Evolutionary conservation across 2,329 filamentous ascomycete genomes (phyloP), one percentile per base, ranked within the genome.

Genomic region (Calonectria naviculata): DNA sequence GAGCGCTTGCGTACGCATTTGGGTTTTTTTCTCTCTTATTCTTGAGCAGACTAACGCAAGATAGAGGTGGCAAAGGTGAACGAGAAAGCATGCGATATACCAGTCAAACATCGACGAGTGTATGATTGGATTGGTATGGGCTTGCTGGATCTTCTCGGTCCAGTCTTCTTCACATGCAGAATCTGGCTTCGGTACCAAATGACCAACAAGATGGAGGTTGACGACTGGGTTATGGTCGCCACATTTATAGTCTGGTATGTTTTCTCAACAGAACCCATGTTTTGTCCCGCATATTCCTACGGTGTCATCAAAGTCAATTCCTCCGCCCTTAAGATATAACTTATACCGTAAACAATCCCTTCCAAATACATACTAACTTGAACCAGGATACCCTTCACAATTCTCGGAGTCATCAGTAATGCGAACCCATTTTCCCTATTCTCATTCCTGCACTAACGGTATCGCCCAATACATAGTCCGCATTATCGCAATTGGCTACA

Each of bases 381-480:
- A 36, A 38, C 3, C 21, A 58, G 52, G 52, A 10, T 58, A 13
- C 52, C 52, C 2, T 58, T 58, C 8, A 58, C 52, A 0, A 38
- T 58, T 26, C 52, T 58, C 3, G 52, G 52, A 38, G 52, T 58
- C 34, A 58, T 58, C 21, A 58, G 52, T 58, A 58, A 58, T 58
- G 8, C 13, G 1, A 26, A 4, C 21, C 12, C 3, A 19, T 26
- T 28, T 28, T n/a, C 21, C 21, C 6, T 19, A 12, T 19, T 12
- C 21, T 7, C 13, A 2, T 24, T 38, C 29, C 13, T 28, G 2
- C 17, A n/a, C 52, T 58, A 28, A 58, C n/a, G 12, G 15, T 3
- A 34, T 56, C 2, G 13, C 6, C 4, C 6, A 38, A 38, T n/a
- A n/a, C n/a, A n/a, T 3, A 58, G 52, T 58, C 21, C 52, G 52